phyloP scores from a whole-genome alignment of 495 filamentous ascomycete species.

The Choiromyces venosus region DNA sequence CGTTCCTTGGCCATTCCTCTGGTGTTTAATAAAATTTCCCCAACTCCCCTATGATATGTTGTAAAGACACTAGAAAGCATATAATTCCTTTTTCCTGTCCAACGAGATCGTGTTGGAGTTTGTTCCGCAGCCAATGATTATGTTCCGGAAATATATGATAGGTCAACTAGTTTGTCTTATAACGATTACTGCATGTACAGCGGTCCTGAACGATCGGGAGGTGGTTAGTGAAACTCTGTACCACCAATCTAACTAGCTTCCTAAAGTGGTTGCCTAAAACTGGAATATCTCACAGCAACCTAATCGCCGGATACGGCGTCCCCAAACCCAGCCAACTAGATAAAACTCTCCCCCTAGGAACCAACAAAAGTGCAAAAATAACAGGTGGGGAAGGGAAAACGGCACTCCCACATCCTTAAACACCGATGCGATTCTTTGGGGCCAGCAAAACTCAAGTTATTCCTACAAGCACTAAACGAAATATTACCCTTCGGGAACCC shows the following conservation, averaged over 20 bases:
- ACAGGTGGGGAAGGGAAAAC: background rate
- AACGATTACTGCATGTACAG: background rate
- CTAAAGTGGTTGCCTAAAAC: background rate
- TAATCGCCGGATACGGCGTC: background rate
- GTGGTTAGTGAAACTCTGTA: conserved; percentile 4
- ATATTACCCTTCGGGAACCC: background rate
- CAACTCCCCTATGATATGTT: background rate
- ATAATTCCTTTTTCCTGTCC: background rate
- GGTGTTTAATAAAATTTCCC: background rate
- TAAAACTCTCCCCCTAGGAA: background rate
- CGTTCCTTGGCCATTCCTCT: background rate
- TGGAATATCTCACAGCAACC: background rate
- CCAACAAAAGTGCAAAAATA: background rate
- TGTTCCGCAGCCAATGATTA: background rate
- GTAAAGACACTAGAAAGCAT: background rate
- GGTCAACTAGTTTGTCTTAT: conserved; percentile 1
- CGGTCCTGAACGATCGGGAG: background rate
- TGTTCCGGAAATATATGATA: background rate
- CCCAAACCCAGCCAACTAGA: background rate
- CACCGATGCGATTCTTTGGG: background rate
- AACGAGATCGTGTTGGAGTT: background rate
- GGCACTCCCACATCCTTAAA: background rate
- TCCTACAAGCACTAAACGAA: background rate
- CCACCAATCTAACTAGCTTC: background rate
- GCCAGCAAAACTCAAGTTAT: background rate